A percentile compares a stretch with the other conserved stretches of the same genome.
phyloP scores from a whole-genome alignment of 805 yeast genomes.

The Wickerhamiella spandovensis region DNA sequence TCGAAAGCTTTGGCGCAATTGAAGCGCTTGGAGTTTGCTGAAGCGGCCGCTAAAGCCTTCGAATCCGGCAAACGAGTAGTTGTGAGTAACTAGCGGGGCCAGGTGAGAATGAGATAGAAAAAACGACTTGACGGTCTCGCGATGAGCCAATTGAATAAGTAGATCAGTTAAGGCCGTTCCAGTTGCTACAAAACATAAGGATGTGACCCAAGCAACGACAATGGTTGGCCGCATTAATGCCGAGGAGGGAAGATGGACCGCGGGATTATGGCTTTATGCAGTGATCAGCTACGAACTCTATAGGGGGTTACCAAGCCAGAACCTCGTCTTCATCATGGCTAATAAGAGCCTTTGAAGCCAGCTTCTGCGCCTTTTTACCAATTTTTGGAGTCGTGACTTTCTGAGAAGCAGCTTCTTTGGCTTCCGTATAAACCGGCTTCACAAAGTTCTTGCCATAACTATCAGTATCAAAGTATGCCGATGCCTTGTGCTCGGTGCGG shows the following conservation, averaged over 20 bases:
- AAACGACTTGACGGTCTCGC: not conserved
- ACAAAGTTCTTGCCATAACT: not conserved
- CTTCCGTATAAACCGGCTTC: not conserved
- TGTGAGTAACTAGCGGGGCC: slow-evolving; percentile 14
- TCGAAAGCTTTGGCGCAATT: slow-evolving; percentile 8
- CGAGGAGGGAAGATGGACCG: not conserved
- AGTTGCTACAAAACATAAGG: not conserved
- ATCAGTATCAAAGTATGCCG: not conserved
- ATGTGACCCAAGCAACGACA: not conserved
- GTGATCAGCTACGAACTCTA: not conserved
- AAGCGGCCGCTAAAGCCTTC: slow-evolving; percentile 2
- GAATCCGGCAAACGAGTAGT: slow-evolving; percentile 1
- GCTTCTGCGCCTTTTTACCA: not conserved
- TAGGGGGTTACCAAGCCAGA: not conserved
- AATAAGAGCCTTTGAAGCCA: not conserved
- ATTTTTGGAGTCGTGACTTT: not conserved
- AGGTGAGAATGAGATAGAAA: not conserved
- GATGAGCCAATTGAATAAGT: not conserved
- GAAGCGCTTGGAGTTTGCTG: slow-evolving; percentile 30
- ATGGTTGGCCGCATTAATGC: not conserved
- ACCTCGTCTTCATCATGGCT: slow-evolving; percentile 1
- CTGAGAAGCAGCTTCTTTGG: not conserved
- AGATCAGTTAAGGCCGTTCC: not conserved
- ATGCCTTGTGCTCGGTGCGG: not conserved
- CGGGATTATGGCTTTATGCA: not conserved